Percentiles rank a stretch among this genome's conserved stretches.
These are phyloP conservation scores for Colletotrichum eleusines DNA, from an alignment of 2,329 filamentous ascomycete species.

Conservation along the genomic window DNA sequence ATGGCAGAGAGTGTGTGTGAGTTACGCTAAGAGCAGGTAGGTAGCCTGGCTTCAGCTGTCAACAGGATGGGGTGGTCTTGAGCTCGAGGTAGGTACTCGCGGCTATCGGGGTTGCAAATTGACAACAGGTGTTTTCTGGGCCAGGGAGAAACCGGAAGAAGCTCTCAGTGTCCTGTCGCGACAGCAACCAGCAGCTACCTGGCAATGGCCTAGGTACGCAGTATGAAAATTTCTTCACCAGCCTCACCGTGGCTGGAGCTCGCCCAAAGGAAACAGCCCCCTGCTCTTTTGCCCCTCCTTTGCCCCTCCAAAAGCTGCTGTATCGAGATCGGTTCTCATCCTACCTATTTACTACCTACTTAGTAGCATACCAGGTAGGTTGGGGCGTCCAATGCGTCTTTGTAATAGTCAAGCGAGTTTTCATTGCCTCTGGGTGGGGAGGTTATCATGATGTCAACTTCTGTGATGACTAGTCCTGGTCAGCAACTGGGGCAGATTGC, in stretches of 20 bases:
- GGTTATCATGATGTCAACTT: constrained; percentile 1
- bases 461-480: no score
- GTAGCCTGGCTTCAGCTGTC: constrained; percentile 14
- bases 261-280: constrained; percentile 4
- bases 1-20: constrained; percentile 12
- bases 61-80: constrained; percentile 10
- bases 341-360: not conserved
- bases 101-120: constrained; percentile 23
- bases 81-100: constrained; percentile 24
- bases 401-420: not conserved
- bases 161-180: constrained; percentile 29
- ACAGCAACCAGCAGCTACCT: constrained; percentile 36
- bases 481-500: not conserved
- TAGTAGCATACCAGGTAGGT: not conserved
- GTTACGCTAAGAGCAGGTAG: constrained; percentile 22
- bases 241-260: constrained; percentile 38
- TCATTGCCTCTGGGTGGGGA: not conserved
- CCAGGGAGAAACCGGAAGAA: constrained; percentile 40
- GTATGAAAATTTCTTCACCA: constrained; percentile 36
- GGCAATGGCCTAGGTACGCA: not conserved
- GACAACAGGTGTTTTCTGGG: constrained; percentile 3
- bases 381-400: not conserved
- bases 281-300: constrained; percentile 39
- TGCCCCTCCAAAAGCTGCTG: constrained; percentile 28
- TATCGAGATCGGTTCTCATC: constrained; percentile 1